phyloP scores from a whole-genome alignment of 2,329 filamentous ascomycete species.

The Diaporthe nobilis region DNA sequence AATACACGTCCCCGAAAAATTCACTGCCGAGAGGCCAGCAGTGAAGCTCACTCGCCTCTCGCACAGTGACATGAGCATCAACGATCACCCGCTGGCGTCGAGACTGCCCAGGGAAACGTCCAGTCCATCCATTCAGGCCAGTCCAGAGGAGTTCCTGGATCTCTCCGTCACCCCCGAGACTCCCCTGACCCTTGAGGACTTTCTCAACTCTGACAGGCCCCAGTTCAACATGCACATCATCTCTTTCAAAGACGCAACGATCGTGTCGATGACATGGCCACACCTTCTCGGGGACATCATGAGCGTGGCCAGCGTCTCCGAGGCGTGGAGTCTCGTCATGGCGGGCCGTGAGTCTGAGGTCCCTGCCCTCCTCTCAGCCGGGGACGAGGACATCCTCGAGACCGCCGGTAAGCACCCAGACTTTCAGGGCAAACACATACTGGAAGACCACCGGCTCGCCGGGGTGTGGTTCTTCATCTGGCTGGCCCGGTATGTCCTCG shows the following conservation, averaged over 20 bases:
- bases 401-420: neutral
- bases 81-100: constrained; percentile 53
- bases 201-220: constrained; percentile 54
- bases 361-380: constrained; percentile 2
- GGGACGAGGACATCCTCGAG: neutral
- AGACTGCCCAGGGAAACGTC: constrained; percentile 47
- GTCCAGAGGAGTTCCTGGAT: constrained; percentile 44
- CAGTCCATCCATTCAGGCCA: constrained; percentile 46
- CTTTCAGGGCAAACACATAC: constrained; percentile 4
- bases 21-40: constrained; percentile 51
- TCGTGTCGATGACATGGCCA: constrained; percentile 56
- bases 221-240: constrained; percentile 58
- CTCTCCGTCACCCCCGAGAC: constrained; percentile 43
- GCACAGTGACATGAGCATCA: constrained; percentile 47
- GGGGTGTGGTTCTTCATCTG: constrained; percentile 1
- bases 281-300: constrained; percentile 59
- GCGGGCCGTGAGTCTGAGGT: constrained; percentile 17
- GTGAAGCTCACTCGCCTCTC: constrained; percentile 51
- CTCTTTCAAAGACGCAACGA: constrained; percentile 58
- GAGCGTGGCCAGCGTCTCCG: constrained; percentile 53
- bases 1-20: constrained; percentile 57
- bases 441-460: neutral
- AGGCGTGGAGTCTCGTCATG: constrained; percentile 55
- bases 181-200: constrained; percentile 52
- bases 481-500: neutral